Percentiles rank a stretch among this genome's conserved stretches.
Evolutionary conservation across 495 filamentous ascomycete species (phyloP).

Genomic region (Xylaria curta): DNA sequence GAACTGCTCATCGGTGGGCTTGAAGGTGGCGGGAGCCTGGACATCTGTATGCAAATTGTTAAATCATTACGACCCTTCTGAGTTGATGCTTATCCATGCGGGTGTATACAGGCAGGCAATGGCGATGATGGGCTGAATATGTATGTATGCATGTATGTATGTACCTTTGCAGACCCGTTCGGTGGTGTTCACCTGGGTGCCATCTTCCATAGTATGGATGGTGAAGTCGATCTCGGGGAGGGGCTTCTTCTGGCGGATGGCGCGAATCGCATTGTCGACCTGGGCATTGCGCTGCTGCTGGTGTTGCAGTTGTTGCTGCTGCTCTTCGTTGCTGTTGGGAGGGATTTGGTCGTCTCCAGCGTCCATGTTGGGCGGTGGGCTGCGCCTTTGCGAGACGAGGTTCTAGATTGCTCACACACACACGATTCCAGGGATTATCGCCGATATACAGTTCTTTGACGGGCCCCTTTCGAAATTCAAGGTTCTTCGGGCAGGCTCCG

Average conservation of each 20-base stretch:
- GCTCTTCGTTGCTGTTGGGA: constrained; percentile 36
- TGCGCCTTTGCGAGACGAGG: constrained; percentile 33
- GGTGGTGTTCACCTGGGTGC: constrained; percentile 88
- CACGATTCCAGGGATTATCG: constrained; percentile 12
- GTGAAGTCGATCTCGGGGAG: constrained; percentile 98
- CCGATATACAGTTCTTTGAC: not conserved
- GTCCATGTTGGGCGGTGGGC: constrained; percentile 45
- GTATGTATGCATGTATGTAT: too few species aligned
- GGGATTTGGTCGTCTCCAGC: constrained; percentile 43
- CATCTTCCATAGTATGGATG: constrained; percentile 97
- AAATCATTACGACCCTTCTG: not conserved
- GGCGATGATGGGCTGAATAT: constrained; percentile 19
- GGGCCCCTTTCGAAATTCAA: not conserved
- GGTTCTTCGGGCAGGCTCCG: not conserved
- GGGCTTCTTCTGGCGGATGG: constrained; percentile 89
- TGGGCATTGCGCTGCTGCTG: constrained; percentile 49
- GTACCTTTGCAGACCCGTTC: constrained; percentile 98
- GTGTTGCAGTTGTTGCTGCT: constrained; percentile 35
- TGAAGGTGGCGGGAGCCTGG: constrained; percentile 92
- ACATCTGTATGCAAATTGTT: constrained; percentile 67
- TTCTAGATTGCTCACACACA: constrained; percentile 12
- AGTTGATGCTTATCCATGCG: not conserved
- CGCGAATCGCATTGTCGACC: constrained; percentile 75
- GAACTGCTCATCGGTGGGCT: constrained; percentile 81
- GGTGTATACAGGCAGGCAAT: not conserved